These are phyloP conservation scores for Blastobotrys indianensis DNA, from an alignment of 1,139 yeast genomes.

Conservation along the genomic window DNA sequence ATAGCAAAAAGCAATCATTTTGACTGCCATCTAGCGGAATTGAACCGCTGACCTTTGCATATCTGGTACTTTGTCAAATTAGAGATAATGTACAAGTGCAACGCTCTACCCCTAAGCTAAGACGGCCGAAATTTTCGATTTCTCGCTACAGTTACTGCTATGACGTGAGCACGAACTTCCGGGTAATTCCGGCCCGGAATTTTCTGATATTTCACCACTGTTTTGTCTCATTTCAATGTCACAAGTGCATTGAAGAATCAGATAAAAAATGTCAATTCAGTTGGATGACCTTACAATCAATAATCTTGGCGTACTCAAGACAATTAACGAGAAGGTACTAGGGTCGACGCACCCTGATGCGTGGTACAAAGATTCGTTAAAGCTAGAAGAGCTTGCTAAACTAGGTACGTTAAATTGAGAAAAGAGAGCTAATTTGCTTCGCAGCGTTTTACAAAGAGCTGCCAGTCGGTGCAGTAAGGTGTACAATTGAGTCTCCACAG, in stretches of 20 bases:
- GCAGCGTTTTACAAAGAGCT: constrained; percentile 55
- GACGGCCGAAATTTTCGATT: constrained; percentile 34
- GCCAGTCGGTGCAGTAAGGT: constrained; percentile 64
- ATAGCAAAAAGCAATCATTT: constrained; percentile 13
- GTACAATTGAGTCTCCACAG: constrained; percentile 39
- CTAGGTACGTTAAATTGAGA: constrained; percentile 19
- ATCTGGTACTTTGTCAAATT: constrained; percentile 5
- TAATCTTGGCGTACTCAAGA: constrained; percentile 45
- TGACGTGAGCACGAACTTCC: not conserved
- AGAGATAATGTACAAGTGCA: constrained; percentile 46
- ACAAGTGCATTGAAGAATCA: no score
- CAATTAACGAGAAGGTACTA: constrained; percentile 42
- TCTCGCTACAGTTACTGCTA: not conserved
- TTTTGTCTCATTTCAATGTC: no score
- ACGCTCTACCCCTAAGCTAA: constrained; percentile 62
- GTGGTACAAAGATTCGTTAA: constrained; percentile 46
- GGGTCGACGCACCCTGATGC: constrained; percentile 43
- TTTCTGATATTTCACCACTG: no score
- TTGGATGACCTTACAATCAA: constrained; percentile 47
- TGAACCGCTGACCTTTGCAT: constrained; percentile 60
- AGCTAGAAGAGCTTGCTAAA: constrained; percentile 31
- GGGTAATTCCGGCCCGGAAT: no score
- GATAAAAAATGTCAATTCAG: constrained; percentile 12
- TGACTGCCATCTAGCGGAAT: constrained; percentile 51
- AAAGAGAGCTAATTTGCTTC: not conserved